phyloP scores from a whole-genome alignment of 192 early-diverging fungal species.

The Podila epigama region DNA sequence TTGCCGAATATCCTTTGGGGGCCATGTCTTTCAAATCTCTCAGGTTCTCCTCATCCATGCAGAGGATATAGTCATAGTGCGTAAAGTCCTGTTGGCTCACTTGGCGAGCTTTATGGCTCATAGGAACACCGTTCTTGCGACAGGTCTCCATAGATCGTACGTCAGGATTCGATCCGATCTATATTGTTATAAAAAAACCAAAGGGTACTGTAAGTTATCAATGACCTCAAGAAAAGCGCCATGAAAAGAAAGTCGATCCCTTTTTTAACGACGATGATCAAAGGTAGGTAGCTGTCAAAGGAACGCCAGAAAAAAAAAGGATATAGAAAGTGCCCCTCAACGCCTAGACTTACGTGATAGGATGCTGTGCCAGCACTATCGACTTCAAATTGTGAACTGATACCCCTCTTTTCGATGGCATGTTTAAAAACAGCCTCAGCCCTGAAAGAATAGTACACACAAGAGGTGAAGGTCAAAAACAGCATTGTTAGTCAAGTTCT shows the following conservation, averaged over 20 bases:
- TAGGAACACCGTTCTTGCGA: conserved; percentile 70
- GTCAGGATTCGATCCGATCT: conserved; percentile 77
- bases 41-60: conserved; percentile 90
- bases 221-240: background rate
- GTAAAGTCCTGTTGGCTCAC: conserved; percentile 69
- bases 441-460: conserved; percentile 57
- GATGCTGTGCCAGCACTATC: conserved; percentile 89
- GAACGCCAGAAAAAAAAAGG: background rate
- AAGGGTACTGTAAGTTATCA: background rate
- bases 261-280: background rate
- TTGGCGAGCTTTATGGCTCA: conserved; percentile 78
- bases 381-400: conserved; percentile 68
- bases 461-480: background rate
- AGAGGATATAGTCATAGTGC: conserved; percentile 86
- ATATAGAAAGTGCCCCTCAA: background rate
- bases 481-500: background rate
- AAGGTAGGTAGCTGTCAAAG: no score
- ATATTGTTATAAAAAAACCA: no score
- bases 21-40: conserved; percentile 58
- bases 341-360: conserved; percentile 72
- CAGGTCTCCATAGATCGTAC: conserved; percentile 72
- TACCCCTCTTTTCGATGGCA: conserved; percentile 64
- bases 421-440: conserved; percentile 92
- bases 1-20: conserved; percentile 40
- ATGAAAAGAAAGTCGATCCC: background rate